Base-by-base conservation (phyloP, 108 stramenopile species). In the Stephanodiscus triporus region DNA sequence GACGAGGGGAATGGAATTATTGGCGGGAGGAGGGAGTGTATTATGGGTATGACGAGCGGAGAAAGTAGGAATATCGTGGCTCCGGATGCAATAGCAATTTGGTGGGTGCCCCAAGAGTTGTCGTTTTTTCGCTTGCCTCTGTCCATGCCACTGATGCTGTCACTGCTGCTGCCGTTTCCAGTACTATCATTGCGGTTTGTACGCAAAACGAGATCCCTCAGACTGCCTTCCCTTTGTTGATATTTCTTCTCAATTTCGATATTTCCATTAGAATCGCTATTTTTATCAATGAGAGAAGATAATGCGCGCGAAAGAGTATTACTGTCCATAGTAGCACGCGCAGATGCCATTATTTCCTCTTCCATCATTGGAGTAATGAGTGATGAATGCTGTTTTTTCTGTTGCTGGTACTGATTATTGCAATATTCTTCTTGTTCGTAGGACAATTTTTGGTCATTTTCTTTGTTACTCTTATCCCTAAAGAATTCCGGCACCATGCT, bases 71-170 rank as follows among this genome's bases (percentile, higher is more conserved):
- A 72, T 22, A 61, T 72, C 6, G 78, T 79, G 45, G 49, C 53
- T 68, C 78, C 78, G n/a, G 71, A 72, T 19, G 78, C 78, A 38
- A 79, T 43, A 51, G 78, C 78, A 14, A 79, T 79, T 72, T 79
- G 78, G 45, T 79, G 71, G 29, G 70, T 72, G 36, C 72, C 63
- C 78, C 78, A 79, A 22, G 53, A 42, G 7, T 38, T 66, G 17
- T 62, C 66, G 17, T 42, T 79, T 37, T 34, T 63, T 29, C 47
- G 49, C 23, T 58, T 38, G 38, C 16, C n/a, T 59, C n/a, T 32
- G 2, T 53, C 40, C 40, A 40, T 11, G 11, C 9, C 20, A 8
- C 24, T 53, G 51, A 19, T 59, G 61, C 16, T 26, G 38, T 50
- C 43, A 49, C n/a, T 22, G 42, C 22, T 63, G 51, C 16, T 72